Evolutionary conservation across 148 eudicot genomes (phyloP).

Genomic region (Chenopodium quinoa): DNA sequence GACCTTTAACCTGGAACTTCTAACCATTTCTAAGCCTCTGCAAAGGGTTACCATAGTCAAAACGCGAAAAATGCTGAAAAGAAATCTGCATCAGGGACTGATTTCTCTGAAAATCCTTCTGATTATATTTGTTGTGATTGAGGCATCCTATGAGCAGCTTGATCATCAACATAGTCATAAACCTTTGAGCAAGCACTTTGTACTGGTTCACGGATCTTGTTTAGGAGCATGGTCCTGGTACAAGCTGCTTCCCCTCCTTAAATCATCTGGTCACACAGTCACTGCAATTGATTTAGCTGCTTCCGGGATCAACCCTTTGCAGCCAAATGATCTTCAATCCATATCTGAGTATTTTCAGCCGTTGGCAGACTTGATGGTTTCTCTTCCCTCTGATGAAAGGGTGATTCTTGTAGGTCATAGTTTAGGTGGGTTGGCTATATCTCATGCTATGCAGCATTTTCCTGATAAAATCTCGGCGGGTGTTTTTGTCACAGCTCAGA

Average conservation of each 20-base stretch:
- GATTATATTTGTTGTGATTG: neutral
- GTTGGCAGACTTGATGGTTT: slow-evolving; percentile 12
- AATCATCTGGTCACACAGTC: slow-evolving; percentile 29
- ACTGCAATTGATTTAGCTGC: slow-evolving; percentile 39
- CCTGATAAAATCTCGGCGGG: slow-evolving; percentile 29
- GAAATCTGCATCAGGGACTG: neutral
- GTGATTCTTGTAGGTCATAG: slow-evolving; percentile 47
- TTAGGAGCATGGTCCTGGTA: slow-evolving; percentile 60
- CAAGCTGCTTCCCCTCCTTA: slow-evolving; percentile 35
- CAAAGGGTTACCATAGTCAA: neutral
- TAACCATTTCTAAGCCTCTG: neutral
- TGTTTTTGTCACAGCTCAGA: slow-evolving; percentile 40
- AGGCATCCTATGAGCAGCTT: neutral
- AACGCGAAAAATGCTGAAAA: neutral
- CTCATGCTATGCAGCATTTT: slow-evolving; percentile 42
- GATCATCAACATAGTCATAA: neutral
- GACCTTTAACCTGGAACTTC: neutral
- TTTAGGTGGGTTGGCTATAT: slow-evolving; percentile 38
- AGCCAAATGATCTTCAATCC: neutral
- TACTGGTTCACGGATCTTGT: slow-evolving; percentile 45
- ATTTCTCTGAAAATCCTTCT: neutral
- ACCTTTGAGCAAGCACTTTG: slow-evolving; percentile 28
- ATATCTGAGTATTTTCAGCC: slow-evolving; percentile 17
- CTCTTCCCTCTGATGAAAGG: slow-evolving; percentile 28
- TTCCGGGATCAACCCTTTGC: slow-evolving; percentile 27